Evolutionary conservation across 2,329 filamentous ascomycete species (phyloP), one percentile per base, ranked within the genome.

Genomic region (Colletotrichum caudatum): DNA sequence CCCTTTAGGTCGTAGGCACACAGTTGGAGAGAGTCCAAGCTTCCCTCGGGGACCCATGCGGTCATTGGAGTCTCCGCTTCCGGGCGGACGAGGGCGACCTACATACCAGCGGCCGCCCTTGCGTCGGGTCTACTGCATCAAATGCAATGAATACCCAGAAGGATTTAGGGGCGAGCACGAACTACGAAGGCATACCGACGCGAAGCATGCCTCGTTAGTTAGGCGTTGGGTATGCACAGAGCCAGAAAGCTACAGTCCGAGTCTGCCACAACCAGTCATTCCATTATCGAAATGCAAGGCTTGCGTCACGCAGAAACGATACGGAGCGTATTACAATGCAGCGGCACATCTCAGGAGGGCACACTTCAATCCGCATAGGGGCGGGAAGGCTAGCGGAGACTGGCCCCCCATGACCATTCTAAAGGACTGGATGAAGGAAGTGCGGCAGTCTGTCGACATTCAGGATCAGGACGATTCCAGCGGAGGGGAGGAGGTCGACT

Each of bases 101-200:
- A 80, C 85, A 0, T 88, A 87, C 68, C 86, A 87, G 71, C 82
- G 86, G 35, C 84, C 85, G 29, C 88, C 90, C 33, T 87, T 94
- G 63, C 88, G 90, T 33, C 93, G 94, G 75, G 91, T 94, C 61
- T 91, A 90, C 78, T 98, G 95, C 80, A 84, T 86, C 23, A 89
- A 92, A 76, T 98, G 95, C 83, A 90, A 91, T 75, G 93, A 94
- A 76, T 91, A 95, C 72, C 93, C 93, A 3, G 91, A 94, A 72
- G 94, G 95, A 6, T 98, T 97, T 80, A 92, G 95, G 57, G 95
- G 95, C 69, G 94, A 97, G 67, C 95, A 97, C 80, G 95, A 98
- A 80, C 85, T 94, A 60, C 86, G 91, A 66, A 87, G 93, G 69
- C 93, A 95, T 79, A 85, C 83, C 23, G 87, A 89, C 71, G 87